These are phyloP conservation scores for Calonectria leucothoes DNA, from an alignment of 2,329 filamentous ascomycete genomes.

Conservation along the genomic window DNA sequence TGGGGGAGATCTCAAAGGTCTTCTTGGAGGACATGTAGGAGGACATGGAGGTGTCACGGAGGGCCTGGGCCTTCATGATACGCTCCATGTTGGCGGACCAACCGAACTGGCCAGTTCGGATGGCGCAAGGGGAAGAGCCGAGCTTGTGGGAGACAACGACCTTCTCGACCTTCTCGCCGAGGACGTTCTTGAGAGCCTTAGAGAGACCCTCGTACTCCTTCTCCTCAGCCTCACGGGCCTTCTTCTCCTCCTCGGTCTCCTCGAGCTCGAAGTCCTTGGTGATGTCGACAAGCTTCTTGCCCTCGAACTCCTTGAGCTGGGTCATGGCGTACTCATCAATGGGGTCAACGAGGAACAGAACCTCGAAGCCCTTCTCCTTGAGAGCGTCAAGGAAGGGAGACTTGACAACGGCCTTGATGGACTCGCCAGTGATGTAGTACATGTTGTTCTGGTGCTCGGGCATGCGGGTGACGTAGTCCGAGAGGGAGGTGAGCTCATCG, in stretches of 20 bases:
- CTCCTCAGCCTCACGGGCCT: constrained; percentile 92
- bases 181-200: constrained; percentile 98
- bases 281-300: constrained; percentile 99
- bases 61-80: constrained; percentile 99
- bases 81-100: constrained; percentile 99
- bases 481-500: constrained; percentile 92
- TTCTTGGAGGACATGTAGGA: constrained; percentile 99
- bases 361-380: constrained; percentile 99
- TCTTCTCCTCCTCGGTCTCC: constrained; percentile 99
- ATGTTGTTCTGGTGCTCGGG: constrained; percentile 99
- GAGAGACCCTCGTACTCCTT: constrained; percentile 96
- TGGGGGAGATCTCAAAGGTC: constrained; percentile 99
- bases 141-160: constrained; percentile 99
- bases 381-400: constrained; percentile 99
- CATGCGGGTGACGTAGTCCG: constrained; percentile 99
- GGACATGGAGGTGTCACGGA: constrained; percentile 99
- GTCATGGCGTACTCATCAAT: constrained; percentile 99
- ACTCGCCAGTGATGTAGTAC: constrained; percentile 99
- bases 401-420: constrained; percentile 96
- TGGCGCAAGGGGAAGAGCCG: constrained; percentile 92
- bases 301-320: constrained; percentile 99
- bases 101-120: constrained; percentile 99
- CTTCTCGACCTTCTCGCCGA: constrained; percentile 99
- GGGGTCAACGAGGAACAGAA: constrained; percentile 98
- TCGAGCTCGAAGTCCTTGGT: constrained; percentile 99